Conservation (phyloP, 495 filamentous ascomycete species). For the Aspergillus sclerotioniger region DNA sequence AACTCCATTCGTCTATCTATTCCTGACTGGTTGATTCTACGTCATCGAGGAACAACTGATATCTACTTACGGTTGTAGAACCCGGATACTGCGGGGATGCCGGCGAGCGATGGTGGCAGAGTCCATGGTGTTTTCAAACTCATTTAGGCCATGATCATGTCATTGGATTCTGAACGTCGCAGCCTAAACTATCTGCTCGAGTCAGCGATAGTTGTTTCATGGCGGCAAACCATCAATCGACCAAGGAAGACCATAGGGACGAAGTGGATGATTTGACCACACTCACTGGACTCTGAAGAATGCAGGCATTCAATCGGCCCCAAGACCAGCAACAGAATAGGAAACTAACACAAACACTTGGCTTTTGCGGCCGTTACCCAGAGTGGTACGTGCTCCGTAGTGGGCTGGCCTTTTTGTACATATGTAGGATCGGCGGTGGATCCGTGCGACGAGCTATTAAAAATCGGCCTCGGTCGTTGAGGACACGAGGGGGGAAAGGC, state of each 20-base stretch:
- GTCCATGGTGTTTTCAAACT: conserved; percentile 32
- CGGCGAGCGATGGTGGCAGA: conserved; percentile 24
- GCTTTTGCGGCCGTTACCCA: conserved; percentile 8
- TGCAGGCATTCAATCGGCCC: conserved; percentile 5
- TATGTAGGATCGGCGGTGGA: conserved; percentile 22
- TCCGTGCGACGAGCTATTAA: conserved; percentile 13
- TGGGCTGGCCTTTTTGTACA: conserved; percentile 10
- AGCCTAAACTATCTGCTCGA: conserved; percentile 3
- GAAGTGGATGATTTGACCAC: neutral
- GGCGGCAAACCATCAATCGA: neutral
- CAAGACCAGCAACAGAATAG: conserved; percentile 16
- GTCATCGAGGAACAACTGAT: conserved; percentile 19
- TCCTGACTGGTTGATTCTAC: conserved; percentile 3
- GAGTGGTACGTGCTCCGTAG: conserved; percentile 3
- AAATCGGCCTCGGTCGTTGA: conserved; percentile 23
- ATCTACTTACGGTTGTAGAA: conserved; percentile 35
- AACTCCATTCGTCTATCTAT: conserved; percentile 3
- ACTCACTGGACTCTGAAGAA: conserved; percentile 1
- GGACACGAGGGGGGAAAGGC: conserved; percentile 1
- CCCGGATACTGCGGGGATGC: conserved; percentile 24
- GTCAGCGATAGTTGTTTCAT: conserved; percentile 14
- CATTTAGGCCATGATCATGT: conserved; percentile 25
- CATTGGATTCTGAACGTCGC: neutral
- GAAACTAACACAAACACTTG: conserved; percentile 11
- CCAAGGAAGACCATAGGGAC: neutral